Evolutionary conservation across 78 protist species (phyloP), one percentile per base, ranked within the genome.

Genomic region (Pirum gemmata): DNA sequence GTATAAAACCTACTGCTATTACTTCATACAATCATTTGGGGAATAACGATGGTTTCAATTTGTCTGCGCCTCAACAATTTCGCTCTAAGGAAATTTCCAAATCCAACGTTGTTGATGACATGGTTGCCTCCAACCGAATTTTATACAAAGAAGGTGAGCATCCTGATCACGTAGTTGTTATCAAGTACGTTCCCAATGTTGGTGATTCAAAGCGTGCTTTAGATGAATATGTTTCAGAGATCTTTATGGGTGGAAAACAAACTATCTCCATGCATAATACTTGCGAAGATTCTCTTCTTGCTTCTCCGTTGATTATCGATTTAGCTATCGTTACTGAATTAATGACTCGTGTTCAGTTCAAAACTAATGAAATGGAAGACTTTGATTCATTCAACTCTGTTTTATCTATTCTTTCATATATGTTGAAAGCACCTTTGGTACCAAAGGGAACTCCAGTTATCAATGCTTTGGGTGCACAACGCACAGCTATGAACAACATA

Each of bases 21-120:
- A 98, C 91, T 36, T 93, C 96, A 5, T 98, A 98, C 98, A 98
- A 98, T 93, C 99, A 98, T 92, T 91, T 98, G 74, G 99, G 99
- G 67, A 98, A 98, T 98, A 98, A 98, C 91, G 99, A 98, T 95
- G 99, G 99, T 39, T 83, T 80, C 92, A 98, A 98, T 93, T 91
- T 98, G 76, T 90, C 96, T 18, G 94, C 97, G 36, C 98, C 98
- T 37, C 78, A 41, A 79, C 96, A 93, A 91, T 98, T 98, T 97
- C 94, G 98, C 73, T 94, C 98, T 87, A 98, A 98, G 96, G 99
- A 98, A 92, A 94, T 97, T 92, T 92, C 98, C 61, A 98, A 98
- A 93, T 82, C 93, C 77, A 95, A 95, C 88, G 99, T 98, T 36
- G 98, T 97, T 83, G 99, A 98, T 83, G 99, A 98, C 92, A 97